A percentile compares a stretch with the other conserved stretches of the same genome.
phyloP scores from a whole-genome alignment of 768 basidiomycete genomes.

The Macrolepiota albuminosa region DNA sequence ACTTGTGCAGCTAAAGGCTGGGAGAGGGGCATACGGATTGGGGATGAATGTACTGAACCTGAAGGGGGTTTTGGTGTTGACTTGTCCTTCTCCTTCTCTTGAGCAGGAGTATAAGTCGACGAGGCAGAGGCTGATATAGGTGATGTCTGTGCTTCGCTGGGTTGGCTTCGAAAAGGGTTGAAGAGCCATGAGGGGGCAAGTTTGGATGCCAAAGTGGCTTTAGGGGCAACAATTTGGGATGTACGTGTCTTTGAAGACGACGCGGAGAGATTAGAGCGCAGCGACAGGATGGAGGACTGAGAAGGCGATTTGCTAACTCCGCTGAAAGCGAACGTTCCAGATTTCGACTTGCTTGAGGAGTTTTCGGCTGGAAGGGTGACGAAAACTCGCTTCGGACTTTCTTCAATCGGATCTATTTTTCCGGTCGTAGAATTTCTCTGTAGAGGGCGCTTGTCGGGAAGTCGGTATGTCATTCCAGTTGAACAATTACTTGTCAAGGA shows the following conservation, averaged over 20 bases:
- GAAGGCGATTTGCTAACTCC: conserved; percentile 59
- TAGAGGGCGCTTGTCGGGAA: conserved; percentile 37
- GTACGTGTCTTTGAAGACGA: conserved; percentile 32
- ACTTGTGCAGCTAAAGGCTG: conserved; percentile 31
- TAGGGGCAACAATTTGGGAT: conserved; percentile 26
- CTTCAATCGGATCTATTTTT: conserved; percentile 63
- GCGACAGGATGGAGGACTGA: conserved; percentile 59
- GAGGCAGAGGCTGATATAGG: conserved; percentile 48
- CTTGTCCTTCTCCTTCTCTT: conserved; percentile 7
- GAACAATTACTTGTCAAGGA: conserved; percentile 32
- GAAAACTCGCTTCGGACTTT: conserved; percentile 52
- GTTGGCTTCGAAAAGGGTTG: conserved; percentile 63
- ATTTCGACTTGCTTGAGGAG: conserved; percentile 17
- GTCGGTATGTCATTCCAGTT: conserved; percentile 30
- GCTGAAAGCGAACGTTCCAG: conserved; percentile 19
- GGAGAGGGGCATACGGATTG: conserved; percentile 30
- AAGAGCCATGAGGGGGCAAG: conserved; percentile 77
- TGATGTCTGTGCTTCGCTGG: conserved; percentile 60
- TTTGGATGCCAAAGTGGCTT: conserved; percentile 47
- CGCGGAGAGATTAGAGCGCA: conserved; percentile 45
- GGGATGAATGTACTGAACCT: conserved; percentile 19
- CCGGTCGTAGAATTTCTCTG: conserved; percentile 47
- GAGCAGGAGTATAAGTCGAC: conserved; percentile 19
- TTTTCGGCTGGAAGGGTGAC: conserved; percentile 49
- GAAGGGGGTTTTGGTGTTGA: conserved; percentile 2